phyloP scores from a whole-genome alignment of 192 early-diverging fungal genomes.

The Thoreauomyces humboldtii region DNA sequence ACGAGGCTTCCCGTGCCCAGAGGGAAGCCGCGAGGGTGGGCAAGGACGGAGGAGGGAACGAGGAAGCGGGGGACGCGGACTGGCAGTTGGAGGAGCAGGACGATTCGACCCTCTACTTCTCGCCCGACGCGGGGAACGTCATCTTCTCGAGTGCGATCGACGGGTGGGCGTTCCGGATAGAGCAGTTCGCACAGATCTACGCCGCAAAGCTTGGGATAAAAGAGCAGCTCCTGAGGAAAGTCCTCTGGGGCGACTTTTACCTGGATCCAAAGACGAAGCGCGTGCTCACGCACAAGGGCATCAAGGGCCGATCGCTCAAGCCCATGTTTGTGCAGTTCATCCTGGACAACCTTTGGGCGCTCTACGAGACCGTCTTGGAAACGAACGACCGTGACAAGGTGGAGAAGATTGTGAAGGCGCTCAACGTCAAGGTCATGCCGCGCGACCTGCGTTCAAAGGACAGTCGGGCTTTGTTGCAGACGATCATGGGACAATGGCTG shows the following conservation, averaged over 20 bases:
- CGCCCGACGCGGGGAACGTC: constrained; percentile 93
- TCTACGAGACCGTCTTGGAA: constrained; percentile 73
- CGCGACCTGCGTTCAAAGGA: constrained; percentile 89
- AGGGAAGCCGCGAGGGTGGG: not conserved
- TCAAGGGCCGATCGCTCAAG: constrained; percentile 79
- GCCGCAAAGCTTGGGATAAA: constrained; percentile 84
- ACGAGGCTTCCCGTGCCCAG: constrained; percentile 42
- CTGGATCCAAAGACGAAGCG: constrained; percentile 94
- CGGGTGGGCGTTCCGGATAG: constrained; percentile 95
- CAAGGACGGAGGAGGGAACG: constrained; percentile 17
- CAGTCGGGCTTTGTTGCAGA: constrained; percentile 65
- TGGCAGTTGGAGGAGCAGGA: constrained; percentile 89
- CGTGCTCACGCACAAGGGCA: constrained; percentile 79
- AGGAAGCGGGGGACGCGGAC: constrained; percentile 58
- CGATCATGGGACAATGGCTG: constrained; percentile 93
- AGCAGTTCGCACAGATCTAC: constrained; percentile 92
- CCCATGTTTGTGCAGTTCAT: constrained; percentile 97
- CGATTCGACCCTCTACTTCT: constrained; percentile 93
- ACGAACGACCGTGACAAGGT: constrained; percentile 70
- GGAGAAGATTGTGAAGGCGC: constrained; percentile 87
- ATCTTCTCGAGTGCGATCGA: constrained; percentile 94
- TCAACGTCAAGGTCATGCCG: constrained; percentile 86
- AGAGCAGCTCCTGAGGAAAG: constrained; percentile 70
- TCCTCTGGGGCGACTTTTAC: constrained; percentile 97
- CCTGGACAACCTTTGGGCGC: constrained; percentile 90